Evolutionary conservation across 148 eudicot genomes (phyloP), one percentile per base, ranked within the genome.

Genomic region (Chenopodium suecicum): DNA sequence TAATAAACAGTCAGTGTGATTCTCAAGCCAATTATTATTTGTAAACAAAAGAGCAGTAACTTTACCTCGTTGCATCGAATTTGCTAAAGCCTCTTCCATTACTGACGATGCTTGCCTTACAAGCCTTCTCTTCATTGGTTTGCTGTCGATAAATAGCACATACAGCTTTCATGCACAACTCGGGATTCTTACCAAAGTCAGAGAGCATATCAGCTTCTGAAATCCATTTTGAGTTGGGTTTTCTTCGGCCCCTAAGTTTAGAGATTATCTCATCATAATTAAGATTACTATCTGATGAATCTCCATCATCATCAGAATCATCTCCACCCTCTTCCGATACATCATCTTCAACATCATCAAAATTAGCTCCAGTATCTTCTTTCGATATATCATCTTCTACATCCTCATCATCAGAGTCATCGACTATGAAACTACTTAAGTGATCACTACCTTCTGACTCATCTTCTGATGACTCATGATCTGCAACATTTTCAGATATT

Each of bases 91-190:
- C 98, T 88, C 86, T 79, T 47, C 81, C 74, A 78, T 86, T 86
- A 27, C 19, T 41, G 41, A 79, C 19, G 23, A 84, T 16, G 66
- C 93, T 79, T 27, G 9, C 87, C 79, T 82, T 83, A 67, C 63
- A 54, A 37, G 6, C 69, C 84, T 80, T 71, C 81, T 91, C 90
- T 13, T 86, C 90, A 10, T 64, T 23, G 8, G 89, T 88, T 87
- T 94, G 93, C 85, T 84, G 89, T 83, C 94, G 90, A 85, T 90
- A 88, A 64, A 94, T 83, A 80, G 91, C 95, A 87, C 97, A 94
- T 19, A 94, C 92, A n/a, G 93, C 98, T 74, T 84, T 91, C 97
- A 94, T 88, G 86, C 98, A 94, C 72, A 93, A 73, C 74, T 82
- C 91, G 65, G 89, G 91, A 81, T 86, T 85, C 81, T 93, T 91